Evolutionary conservation across 768 basidiomycete genomes (phyloP), one percentile per base, ranked within the genome.

Genomic region (Boletus subcaerulescens): DNA sequence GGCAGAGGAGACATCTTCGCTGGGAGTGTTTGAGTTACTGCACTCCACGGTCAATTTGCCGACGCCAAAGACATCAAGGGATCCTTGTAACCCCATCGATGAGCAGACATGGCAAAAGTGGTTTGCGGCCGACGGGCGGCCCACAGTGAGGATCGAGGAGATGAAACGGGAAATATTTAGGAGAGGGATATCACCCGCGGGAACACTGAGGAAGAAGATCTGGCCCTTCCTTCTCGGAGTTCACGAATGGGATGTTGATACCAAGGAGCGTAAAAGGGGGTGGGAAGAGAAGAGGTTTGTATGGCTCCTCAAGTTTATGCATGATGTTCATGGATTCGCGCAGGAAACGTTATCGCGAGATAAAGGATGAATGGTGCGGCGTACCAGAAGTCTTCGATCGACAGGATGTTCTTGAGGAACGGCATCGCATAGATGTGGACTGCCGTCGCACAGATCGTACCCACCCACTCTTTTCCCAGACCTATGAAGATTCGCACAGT

Each of bases 341-440:
- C 62, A 93, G 91, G 63, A 71, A 79, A 65, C 77, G 73, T 51
- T 99, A 98, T 61, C 80, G 81, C 26, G 72, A 80, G 29, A 71
- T 89, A 29, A 94, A 91, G 71, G 72, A 77, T 31, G 80, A 88
- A 62, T 98, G 96, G 96, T 88, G 80, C 70, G 87, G 87, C 22
- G 83, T 86, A 38, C 83, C 86, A 20, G 90, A 90, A 59, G 86
- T 92, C 11, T 93, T 89, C 67, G 87, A 88, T 63, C 81, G 87
- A 46, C 80, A 82, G 55, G 89, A 91, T 64, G 80, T 91, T 48
- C 69, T 91, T 32, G 96, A 99, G 73, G 92, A 93, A 67, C 84
- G 90, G n/a, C 92, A 93, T 72, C 84, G 92, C 24, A 93, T 93
- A 62, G 92, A 98, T 65, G 97, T 99, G 53, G 97, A 98, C 67